Conservation (phyloP, 2,329 filamentous ascomycete species). For the Colletotrichum somersetense region DNA sequence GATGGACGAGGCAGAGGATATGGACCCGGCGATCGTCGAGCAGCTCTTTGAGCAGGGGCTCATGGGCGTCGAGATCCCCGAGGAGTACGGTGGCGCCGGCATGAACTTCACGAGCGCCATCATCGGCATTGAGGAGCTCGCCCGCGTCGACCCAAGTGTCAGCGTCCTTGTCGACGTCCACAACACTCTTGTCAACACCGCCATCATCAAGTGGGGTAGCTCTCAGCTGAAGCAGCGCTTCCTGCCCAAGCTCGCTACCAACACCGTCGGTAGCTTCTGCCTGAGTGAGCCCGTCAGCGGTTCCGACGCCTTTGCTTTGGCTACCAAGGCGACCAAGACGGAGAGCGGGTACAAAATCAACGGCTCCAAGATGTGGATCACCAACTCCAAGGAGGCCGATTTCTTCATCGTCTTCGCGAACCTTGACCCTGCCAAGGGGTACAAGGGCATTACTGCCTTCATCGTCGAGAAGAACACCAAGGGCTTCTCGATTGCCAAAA, state of each 20-base stretch:
- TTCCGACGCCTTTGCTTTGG: constrained; percentile 94
- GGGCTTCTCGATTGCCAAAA: constrained; percentile 97
- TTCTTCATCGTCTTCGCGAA: constrained; percentile 99
- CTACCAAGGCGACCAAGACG: constrained; percentile 89
- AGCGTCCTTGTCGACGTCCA: constrained; percentile 97
- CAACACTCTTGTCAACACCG: constrained; percentile 97
- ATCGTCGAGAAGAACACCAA: constrained; percentile 90
- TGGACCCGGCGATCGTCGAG: constrained; percentile 91
- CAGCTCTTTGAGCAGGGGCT: constrained; percentile 97
- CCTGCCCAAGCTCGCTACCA: constrained; percentile 89
- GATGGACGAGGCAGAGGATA: constrained; percentile 96
- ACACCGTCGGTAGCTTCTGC: constrained; percentile 93
- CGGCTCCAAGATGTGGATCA: constrained; percentile 99
- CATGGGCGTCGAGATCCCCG: constrained; percentile 97
- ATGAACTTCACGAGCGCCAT: constrained; percentile 99
- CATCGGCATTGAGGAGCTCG: constrained; percentile 96
- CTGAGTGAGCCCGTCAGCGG: constrained; percentile 93
- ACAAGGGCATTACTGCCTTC: constrained; percentile 97
- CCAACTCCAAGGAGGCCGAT: constrained; percentile 92
- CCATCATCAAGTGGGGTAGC: constrained; percentile 86
- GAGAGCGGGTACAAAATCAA: constrained; percentile 86
- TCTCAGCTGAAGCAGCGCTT: constrained; percentile 84
- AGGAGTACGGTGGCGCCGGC: constrained; percentile 94
- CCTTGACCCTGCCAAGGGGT: constrained; percentile 89
- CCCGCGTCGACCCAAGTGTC: constrained; percentile 92